Base-by-base conservation (phyloP, 345 rosid genomes). In the Camelina laxa region DNA sequence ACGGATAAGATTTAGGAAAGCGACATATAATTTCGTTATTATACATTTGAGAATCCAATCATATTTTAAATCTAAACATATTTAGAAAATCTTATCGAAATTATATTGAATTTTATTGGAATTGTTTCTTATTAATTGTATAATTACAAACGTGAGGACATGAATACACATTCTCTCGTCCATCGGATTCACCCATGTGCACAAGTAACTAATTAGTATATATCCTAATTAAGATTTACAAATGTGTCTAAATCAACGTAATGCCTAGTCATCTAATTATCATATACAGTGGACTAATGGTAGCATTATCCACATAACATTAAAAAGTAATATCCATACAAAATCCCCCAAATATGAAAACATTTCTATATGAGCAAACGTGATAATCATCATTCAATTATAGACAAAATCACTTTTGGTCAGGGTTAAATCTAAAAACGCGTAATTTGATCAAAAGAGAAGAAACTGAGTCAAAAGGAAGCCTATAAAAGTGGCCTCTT, bases 201-300 rank as follows among this genome's bases (percentile, higher is more conserved):
- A 74, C 45, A 74, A 11, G 41, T 24, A 74, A 22, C 7, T 44
- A 65, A 65, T 45, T 64, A 45, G n/a, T 35, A n/a, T n/a, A n/a
- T n/a, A 44, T 42, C 41, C 21, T 69, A 44, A 42, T 27, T 27
- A 17, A 33, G 11, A 35, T 36, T 49, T 49, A 17, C 8, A 20
- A 4, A 71, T n/a, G 39, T 60, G 59, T 60, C n/a, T 1, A 60
- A 22, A 24, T 5, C 69, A 60, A 69, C 79, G 65, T 48, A 61
- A 36, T n/a, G 58, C 45, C 65, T 61, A 75, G 79, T 61, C 79
- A 75, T 60, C 79, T 49, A 19, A 41, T 54, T 15, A 58, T 61
- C 50, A 39, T 21, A 36, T 36, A 36, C 3, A 39, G 17, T 60
- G 9, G 64, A 35, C 13, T 16, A 33, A 33, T 16, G 7, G 64